Percentiles rank a stretch among this genome's conserved stretches.
phyloP scores from a whole-genome alignment of 1,284 basidiomycete genomes.

The Trichosporon asahii region DNA sequence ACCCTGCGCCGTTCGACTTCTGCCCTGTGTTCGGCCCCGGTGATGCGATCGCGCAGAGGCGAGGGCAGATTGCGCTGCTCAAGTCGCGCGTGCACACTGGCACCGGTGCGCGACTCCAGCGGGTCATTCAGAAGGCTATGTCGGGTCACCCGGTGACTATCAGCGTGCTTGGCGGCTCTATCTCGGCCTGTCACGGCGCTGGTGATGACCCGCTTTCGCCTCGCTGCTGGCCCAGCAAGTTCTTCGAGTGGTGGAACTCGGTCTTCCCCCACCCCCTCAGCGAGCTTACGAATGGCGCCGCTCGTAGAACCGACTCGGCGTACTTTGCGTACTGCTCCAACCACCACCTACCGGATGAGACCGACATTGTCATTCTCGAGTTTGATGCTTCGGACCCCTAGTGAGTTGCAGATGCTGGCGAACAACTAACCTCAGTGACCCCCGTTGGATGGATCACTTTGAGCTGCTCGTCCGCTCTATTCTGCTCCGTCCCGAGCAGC shows the following conservation, averaged over 20 bases:
- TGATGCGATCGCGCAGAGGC: constrained; percentile 71
- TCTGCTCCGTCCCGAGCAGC: constrained; percentile 78
- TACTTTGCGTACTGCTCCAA: constrained; percentile 89
- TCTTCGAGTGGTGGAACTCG: constrained; percentile 93
- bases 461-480: constrained; percentile 86
- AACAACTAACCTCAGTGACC: constrained; percentile 56
- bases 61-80: constrained; percentile 70
- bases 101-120: constrained; percentile 74
- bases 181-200: constrained; percentile 87
- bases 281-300: constrained; percentile 93
- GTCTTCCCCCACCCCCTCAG: constrained; percentile 92
- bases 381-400: constrained; percentile 82
- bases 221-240: constrained; percentile 80
- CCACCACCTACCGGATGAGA: constrained; percentile 85
- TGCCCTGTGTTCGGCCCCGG: constrained; percentile 80
- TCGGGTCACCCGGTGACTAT: constrained; percentile 84
- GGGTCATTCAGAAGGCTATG: constrained; percentile 78
- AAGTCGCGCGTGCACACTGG: constrained; percentile 76
- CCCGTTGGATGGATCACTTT: constrained; percentile 72
- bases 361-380: constrained; percentile 88
- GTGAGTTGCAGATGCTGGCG: constrained; percentile 55
- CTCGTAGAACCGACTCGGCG: constrained; percentile 78
- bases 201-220: constrained; percentile 84
- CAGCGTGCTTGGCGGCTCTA: constrained; percentile 83
- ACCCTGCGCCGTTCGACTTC: constrained; percentile 77